Evolutionary conservation across 192 early-diverging fungal species (phyloP).

Genomic region (Backusella circina): DNA sequence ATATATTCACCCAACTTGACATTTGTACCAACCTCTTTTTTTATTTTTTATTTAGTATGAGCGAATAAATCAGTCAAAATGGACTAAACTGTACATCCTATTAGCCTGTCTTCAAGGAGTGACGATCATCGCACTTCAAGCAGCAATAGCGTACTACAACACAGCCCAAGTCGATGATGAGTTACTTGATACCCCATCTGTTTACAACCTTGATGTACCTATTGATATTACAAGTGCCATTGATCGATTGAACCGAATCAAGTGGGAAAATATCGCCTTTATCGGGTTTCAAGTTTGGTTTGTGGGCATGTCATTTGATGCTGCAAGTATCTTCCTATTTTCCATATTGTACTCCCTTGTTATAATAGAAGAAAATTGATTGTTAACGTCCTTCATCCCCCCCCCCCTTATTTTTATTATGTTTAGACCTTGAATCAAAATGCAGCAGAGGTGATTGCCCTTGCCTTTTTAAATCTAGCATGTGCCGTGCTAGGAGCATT

Average conservation of each 20-base stretch:
- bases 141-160: constrained; percentile 31
- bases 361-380: background rate
- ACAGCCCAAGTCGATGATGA: constrained; percentile 10
- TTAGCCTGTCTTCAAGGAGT: constrained; percentile 29
- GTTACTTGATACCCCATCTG: background rate
- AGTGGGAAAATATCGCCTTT: constrained; percentile 40
- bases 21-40: no score
- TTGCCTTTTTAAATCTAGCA: constrained; percentile 28
- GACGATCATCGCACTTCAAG: constrained; percentile 24
- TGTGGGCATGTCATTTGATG: constrained; percentile 34
- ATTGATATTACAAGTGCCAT: background rate
- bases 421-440: constrained; percentile 35
- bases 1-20: background rate
- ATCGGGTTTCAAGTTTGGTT: constrained; percentile 36
- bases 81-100: constrained; percentile 24
- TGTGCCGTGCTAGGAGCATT: constrained; percentile 30
- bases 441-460: constrained; percentile 31
- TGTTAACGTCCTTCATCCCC: background rate
- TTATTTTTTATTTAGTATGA: constrained; percentile 17
- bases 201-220: background rate
- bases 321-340: constrained; percentile 22
- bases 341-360: background rate
- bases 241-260: constrained; percentile 29
- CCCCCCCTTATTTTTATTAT: background rate
- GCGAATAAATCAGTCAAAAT: constrained; percentile 24